These are phyloP conservation scores for Alnus rubra DNA, from an alignment of 306 rosid genomes.

Conservation along the genomic window DNA sequence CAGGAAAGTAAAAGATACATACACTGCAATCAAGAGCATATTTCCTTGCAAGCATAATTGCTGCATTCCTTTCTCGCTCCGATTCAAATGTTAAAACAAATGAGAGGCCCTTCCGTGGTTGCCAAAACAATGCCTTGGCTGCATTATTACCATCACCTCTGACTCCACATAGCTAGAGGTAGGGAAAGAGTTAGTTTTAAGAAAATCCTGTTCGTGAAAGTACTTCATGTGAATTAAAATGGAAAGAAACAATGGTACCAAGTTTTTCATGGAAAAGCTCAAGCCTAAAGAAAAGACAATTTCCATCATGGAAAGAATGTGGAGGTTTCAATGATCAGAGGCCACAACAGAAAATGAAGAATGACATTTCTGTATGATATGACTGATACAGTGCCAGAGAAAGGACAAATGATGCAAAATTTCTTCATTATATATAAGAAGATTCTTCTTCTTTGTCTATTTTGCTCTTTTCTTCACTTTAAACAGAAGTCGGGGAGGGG, in stretches of 20 bases:
- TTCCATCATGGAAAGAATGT: not conserved
- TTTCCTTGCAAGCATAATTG: slow-evolving; percentile 81
- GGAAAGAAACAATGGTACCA: not conserved
- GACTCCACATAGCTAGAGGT: slow-evolving; percentile 70
- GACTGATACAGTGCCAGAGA: not conserved
- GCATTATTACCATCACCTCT: slow-evolving; percentile 57
- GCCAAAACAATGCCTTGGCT: slow-evolving; percentile 83
- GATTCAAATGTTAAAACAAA: slow-evolving; percentile 77
- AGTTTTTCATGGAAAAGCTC: not conserved
- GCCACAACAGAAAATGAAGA: not conserved
- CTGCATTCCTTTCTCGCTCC: slow-evolving; percentile 86
- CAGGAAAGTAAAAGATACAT: slow-evolving; percentile 22
- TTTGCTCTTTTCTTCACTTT: not conserved
- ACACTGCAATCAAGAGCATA: slow-evolving; percentile 90
- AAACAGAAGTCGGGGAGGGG: not conserved
- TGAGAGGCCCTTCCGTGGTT: slow-evolving; percentile 85
- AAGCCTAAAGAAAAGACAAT: not conserved
- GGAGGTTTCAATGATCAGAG: not conserved
- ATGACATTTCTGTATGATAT: not conserved
- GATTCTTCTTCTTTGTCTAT: not conserved
- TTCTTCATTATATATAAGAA: not conserved
- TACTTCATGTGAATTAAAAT: not conserved
- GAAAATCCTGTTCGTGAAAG: not conserved
- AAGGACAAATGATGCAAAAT: not conserved
- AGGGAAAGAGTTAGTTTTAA: slow-evolving; percentile 24